Conservation (phyloP, 1,139 yeast genomes). For the Pichia sp. region DNA sequence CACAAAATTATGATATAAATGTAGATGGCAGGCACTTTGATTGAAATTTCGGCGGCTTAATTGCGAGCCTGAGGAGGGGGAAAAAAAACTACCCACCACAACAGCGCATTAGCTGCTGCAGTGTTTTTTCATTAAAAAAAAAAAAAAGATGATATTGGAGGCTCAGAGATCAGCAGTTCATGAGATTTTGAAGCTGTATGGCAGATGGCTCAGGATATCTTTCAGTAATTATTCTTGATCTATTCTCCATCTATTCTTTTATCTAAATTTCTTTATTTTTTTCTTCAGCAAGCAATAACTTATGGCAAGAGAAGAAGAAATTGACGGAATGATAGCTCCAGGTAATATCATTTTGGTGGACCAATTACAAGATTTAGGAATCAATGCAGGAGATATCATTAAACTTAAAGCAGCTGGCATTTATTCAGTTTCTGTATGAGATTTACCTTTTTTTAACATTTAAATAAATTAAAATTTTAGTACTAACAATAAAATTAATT, state of each 20-base stretch:
- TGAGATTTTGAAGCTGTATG: too few species aligned
- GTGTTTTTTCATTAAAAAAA: neutral
- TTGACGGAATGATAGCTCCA: constrained; percentile 18
- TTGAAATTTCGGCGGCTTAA: neutral
- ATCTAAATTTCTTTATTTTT: neutral
- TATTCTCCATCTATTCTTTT: neutral
- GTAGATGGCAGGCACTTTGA: too few species aligned
- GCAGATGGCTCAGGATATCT: too few species aligned
- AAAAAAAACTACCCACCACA: too few species aligned
- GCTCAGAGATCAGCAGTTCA: too few species aligned
- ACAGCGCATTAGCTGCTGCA: too few species aligned
- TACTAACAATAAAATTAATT: neutral
- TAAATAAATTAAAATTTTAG: neutral
- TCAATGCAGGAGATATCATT: constrained; percentile 52
- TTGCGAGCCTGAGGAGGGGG: too few species aligned
- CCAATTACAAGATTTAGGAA: constrained; percentile 50
- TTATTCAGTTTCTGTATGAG: constrained; percentile 43
- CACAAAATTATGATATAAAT: too few species aligned
- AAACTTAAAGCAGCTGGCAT: constrained; percentile 49
- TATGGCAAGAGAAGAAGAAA: constrained; percentile 11
- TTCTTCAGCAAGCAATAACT: neutral
- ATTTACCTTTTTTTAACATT: neutral
- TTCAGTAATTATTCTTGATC: too few species aligned
- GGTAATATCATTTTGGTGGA: constrained; percentile 36
- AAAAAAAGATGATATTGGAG: neutral